phyloP scores from a whole-genome alignment of 768 basidiomycete species.

The Chalciporus piperatus region DNA sequence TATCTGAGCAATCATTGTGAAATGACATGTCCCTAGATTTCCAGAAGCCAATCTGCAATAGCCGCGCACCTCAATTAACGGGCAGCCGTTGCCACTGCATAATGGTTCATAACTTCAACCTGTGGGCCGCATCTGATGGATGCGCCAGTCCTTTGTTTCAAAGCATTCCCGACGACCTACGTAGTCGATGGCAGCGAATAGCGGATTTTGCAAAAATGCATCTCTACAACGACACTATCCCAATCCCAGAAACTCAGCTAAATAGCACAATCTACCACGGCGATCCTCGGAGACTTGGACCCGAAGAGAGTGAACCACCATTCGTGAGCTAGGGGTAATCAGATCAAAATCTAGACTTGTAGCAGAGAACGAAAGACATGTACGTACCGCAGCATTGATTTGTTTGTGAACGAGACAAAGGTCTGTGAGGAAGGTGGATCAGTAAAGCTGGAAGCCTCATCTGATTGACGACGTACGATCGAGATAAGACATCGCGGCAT shows the following conservation, averaged over 20 bases:
- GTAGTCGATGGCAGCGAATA: too few species aligned
- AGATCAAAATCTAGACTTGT: slow-evolving; percentile 1
- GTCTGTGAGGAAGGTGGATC: slow-evolving; percentile 14
- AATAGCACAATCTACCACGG: slow-evolving; percentile 26
- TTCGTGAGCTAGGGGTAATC: slow-evolving; percentile 24
- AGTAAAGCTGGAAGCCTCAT: not conserved
- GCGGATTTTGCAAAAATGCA: not conserved
- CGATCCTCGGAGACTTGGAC: slow-evolving; percentile 28
- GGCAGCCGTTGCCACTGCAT: not conserved
- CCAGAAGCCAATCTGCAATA: not conserved
- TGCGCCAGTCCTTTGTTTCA: too few species aligned
- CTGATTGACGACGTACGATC: slow-evolving; percentile 61
- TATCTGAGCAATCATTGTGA: not conserved
- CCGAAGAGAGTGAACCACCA: slow-evolving; percentile 28
- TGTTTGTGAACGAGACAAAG: slow-evolving; percentile 36
- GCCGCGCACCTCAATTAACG: not conserved
- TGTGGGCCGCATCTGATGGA: too few species aligned
- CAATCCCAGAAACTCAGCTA: not conserved
- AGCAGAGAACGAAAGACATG: not conserved
- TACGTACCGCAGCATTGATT: slow-evolving; percentile 27
- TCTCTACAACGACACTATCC: slow-evolving; percentile 5
- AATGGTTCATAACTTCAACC: not conserved
- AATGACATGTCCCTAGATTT: not conserved
- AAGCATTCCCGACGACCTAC: too few species aligned
- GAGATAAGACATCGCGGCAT: slow-evolving; percentile 87